Conservation (phyloP, 139 green algal genomes). For the Spirogloea muscicola region DNA sequence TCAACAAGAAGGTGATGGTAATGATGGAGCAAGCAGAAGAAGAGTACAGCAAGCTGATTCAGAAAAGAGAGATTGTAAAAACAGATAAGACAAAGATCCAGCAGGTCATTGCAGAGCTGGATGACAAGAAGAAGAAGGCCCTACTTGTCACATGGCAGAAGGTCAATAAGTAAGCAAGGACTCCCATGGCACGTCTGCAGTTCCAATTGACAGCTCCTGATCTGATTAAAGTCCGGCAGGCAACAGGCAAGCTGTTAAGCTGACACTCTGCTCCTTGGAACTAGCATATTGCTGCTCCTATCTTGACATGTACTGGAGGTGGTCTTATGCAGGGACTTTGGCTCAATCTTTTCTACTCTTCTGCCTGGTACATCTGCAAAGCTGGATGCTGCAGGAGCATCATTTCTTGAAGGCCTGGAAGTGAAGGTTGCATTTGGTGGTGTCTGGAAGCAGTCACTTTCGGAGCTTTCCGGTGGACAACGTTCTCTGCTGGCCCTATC, state of each 20-base stretch:
- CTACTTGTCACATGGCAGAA: conserved; percentile 87
- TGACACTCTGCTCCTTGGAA: no score
- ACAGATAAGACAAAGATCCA: conserved; percentile 78
- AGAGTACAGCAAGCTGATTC: conserved; percentile 75
- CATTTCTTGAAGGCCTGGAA: conserved; percentile 70
- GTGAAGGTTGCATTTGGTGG: conserved; percentile 91
- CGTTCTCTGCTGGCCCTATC: conserved; percentile 90
- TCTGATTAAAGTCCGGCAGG: no score
- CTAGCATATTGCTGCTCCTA: no score
- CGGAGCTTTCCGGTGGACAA: conserved; percentile 93
- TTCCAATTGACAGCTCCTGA: no score
- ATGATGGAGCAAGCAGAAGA: conserved; percentile 88
- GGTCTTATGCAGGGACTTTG: conserved; percentile 89
- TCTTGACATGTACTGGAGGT: no score
- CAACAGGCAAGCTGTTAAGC: no score
- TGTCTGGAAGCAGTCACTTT: conserved; percentile 96
- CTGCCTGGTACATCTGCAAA: conserved; percentile 88
- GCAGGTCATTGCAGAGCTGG: conserved; percentile 83
- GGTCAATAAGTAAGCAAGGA: conserved; percentile 57
- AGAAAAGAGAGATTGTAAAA: conserved; percentile 73
- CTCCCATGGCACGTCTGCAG: no score
- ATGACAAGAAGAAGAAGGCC: conserved; percentile 89
- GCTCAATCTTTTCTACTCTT: conserved; percentile 93
- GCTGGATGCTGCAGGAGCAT: conserved; percentile 77
- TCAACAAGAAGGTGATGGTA: conserved; percentile 79